A percentile compares a stretch with the other conserved stretches of the same genome.
Conservation (phyloP, 2,329 filamentous ascomycete species). For the Calonectria naviculata region DNA sequence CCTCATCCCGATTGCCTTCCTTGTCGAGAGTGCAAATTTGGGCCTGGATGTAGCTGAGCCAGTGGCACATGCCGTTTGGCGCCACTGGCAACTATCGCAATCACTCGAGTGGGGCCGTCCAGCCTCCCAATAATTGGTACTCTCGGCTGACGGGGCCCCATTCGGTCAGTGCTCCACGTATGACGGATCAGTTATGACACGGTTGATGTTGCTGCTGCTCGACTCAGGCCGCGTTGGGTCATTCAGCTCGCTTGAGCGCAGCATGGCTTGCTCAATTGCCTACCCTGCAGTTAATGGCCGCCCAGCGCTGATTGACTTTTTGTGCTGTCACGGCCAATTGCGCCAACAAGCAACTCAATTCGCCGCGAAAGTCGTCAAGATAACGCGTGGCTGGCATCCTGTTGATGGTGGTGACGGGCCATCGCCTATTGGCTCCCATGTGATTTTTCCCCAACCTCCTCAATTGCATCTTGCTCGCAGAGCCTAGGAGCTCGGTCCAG, state of each 20-base stretch:
- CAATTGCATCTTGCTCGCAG: slow-evolving; percentile 20
- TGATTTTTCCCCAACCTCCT: slow-evolving; percentile 34
- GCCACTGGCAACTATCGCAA: slow-evolving; percentile 38
- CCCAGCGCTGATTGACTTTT: neutral
- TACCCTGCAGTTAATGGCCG: slow-evolving; percentile 8
- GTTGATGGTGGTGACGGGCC: slow-evolving; percentile 12
- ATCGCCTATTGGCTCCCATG: slow-evolving; percentile 32
- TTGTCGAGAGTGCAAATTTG: slow-evolving; percentile 25
- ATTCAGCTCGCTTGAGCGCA: slow-evolving; percentile 13
- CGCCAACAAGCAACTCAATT: slow-evolving; percentile 4
- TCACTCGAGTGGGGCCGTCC: slow-evolving; percentile 29
- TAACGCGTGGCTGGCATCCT: slow-evolving; percentile 29
- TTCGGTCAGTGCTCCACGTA: slow-evolving; percentile 2
- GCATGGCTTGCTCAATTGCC: slow-evolving; percentile 17
- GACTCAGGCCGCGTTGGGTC: slow-evolving; percentile 15
- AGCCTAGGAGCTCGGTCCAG: slow-evolving; percentile 30
- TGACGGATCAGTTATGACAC: slow-evolving; percentile 4
- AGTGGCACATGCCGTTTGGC: slow-evolving; percentile 25
- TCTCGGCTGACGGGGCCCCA: slow-evolving; percentile 10
- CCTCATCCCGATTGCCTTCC: slow-evolving; percentile 21
- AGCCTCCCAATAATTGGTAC: slow-evolving; percentile 21
- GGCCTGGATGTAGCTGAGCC: slow-evolving; percentile 17
- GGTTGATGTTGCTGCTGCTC: slow-evolving; percentile 5
- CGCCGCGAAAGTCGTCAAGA: slow-evolving; percentile 14
- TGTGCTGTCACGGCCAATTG: slow-evolving; percentile 5